Evolutionary conservation across 1,284 basidiomycete genomes (phyloP), one percentile per base, ranked within the genome.

Genomic region (Ustilago vetiveriae): DNA sequence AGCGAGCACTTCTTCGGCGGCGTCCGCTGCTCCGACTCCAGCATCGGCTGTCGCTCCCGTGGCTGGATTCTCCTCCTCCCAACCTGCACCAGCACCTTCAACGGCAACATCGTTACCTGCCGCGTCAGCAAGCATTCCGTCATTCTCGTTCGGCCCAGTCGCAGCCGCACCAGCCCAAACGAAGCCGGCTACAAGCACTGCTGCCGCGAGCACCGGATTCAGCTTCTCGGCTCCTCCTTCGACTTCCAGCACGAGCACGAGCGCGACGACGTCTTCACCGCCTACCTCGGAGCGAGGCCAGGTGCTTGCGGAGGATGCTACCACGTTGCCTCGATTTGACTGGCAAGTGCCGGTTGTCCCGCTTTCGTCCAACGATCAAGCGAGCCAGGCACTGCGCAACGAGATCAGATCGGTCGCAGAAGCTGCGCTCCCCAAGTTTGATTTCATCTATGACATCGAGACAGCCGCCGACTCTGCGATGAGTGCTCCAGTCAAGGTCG

Each of bases 391-490:
- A 10, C 37, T 69, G 33, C 42, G 57, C n/a, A 55, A 63, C 19
- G 66, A 69, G 46, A 63, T 69, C 47, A 58, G 39, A 32, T 53
- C 51, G 21, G 59, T 56, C 3, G 66, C 66, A 2, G 24, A 59
- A 13, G 22, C 50, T 10, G 66, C 59, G 11, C n/a, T 69, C 47
- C 66, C 66, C 38, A 54, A 55, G 24, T 69, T 63, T 29, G 48
- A 59, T 13, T 69, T 69, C n/a, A 26, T 58, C 7, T 69, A 63
- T 27, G 55, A 69, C 5, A 51, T 69, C 40, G 52, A 51, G 23
- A 59, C 47, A 8, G 39, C 51, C 4, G 4, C 45, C 8, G 29
- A 23, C 29, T 16, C 19, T 4, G 16, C 8, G 8, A 43, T 30
- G 17, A 17, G 35, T 21, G 14, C 27, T 23, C 16, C 50, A 19